Conservation (phyloP, 2,329 filamentous ascomycete species). For the Fusarium verrucosum region DNA sequence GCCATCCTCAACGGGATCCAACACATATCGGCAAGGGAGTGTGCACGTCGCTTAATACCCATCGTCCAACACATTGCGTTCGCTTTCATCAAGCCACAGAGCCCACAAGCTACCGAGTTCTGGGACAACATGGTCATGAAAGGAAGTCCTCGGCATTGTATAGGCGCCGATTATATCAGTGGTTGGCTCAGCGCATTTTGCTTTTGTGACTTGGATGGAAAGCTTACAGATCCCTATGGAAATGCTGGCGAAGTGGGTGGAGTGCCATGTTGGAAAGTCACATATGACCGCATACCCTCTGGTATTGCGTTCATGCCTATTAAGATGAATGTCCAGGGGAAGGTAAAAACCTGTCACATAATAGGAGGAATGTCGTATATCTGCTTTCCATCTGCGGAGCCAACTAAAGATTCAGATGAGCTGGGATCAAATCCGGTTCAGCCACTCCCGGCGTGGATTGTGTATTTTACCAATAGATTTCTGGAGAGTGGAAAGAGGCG, state of each 20-base stretch:
- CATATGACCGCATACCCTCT: background rate
- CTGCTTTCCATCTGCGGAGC: too few relatives aligned
- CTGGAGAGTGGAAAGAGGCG: too few relatives aligned
- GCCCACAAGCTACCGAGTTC: background rate
- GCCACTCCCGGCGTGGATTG: background rate
- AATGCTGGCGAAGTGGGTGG: too few relatives aligned
- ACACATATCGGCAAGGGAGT: background rate
- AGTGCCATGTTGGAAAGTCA: background rate
- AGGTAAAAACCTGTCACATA: background rate
- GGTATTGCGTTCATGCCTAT: background rate
- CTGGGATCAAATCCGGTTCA: accelerated
- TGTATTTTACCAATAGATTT: background rate
- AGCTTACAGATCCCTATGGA: accelerated
- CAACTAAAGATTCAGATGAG: too few relatives aligned
- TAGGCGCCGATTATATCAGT: background rate
- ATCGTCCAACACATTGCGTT: background rate
- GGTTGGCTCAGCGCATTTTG: background rate
- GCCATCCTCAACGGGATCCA: accelerated
- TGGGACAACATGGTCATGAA: background rate
- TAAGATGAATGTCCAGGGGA: accelerated
- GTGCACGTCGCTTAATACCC: background rate
- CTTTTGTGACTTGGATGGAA: background rate
- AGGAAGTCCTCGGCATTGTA: too few relatives aligned
- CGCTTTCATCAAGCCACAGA: background rate
- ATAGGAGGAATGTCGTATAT: background rate